A percentile compares a stretch with the other conserved stretches of the same genome.
These are phyloP conservation scores for Fusarium bulbicola DNA, from an alignment of 2,329 filamentous ascomycete species.

Conservation along the genomic window DNA sequence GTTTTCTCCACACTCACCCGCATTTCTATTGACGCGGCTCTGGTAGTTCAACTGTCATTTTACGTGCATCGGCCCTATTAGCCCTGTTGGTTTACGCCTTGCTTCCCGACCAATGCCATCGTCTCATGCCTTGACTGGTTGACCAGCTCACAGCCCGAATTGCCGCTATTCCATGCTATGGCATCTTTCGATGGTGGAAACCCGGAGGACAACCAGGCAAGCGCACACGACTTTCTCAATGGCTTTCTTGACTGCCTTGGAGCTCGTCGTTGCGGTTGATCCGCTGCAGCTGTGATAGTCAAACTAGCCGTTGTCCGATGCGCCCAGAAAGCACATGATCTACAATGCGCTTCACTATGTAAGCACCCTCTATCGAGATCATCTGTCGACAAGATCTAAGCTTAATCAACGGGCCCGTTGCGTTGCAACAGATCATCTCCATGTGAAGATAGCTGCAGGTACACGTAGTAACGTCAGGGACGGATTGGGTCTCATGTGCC, in stretches of 20 bases:
- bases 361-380: neutral
- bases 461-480: neutral
- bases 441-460: neutral
- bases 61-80: conserved; percentile 17
- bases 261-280: neutral
- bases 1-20: conserved; percentile 23
- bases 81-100: neutral
- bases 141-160: neutral
- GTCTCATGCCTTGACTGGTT: neutral
- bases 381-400: neutral
- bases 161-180: neutral
- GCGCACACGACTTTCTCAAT: too few species aligned
- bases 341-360: neutral
- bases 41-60: conserved; percentile 2
- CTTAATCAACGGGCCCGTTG: neutral
- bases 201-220: too few species aligned
- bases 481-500: neutral
- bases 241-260: neutral
- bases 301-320: accelerated
- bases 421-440: neutral
- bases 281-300: neutral
- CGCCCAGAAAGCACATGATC: neutral
- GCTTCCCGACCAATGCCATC: neutral
- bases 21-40: conserved; percentile 33
- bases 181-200: too few species aligned